A percentile compares a stretch with the other conserved stretches of the same genome.
phyloP scores from a whole-genome alignment of 208 protist species.

The Leishmania lainsoni region DNA sequence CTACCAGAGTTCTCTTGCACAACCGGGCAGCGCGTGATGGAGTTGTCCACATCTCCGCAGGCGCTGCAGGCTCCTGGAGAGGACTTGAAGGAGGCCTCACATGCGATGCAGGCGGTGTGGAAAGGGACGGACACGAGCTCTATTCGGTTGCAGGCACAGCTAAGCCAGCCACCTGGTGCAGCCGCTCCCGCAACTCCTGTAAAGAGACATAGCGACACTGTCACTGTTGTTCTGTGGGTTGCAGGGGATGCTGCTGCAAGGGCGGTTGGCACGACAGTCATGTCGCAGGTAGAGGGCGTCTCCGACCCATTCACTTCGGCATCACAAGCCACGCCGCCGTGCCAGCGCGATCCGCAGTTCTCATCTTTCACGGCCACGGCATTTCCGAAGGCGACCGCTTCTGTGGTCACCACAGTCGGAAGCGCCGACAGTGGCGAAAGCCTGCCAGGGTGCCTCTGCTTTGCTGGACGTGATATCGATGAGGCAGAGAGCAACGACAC shows the following conservation, averaged over 20 bases:
- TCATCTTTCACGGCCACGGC: neutral
- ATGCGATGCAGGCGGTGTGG: no score
- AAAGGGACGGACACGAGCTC: neutral
- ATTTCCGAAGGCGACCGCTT: neutral
- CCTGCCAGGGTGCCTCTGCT: slow-evolving; percentile 27
- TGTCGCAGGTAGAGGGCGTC: neutral
- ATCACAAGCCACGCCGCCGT: neutral
- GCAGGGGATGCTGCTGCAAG: neutral
- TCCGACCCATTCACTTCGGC: neutral
- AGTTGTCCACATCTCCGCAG: neutral
- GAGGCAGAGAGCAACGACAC: slow-evolving; percentile 30
- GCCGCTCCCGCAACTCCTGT: neutral
- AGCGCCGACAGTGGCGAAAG: neutral
- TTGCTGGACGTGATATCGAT: slow-evolving; percentile 27
- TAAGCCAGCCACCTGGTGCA: no score
- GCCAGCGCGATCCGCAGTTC: neutral
- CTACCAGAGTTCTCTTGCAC: neutral
- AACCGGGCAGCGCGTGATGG: neutral
- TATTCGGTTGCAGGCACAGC: neutral
- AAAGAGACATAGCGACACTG: neutral
- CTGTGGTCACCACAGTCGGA: neutral
- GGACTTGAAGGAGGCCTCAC: neutral
- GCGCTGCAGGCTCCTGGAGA: neutral
- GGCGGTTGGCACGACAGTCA: neutral
- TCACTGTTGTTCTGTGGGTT: slow-evolving; percentile 28